Percentiles rank a stretch among this genome's conserved stretches.
Evolutionary conservation across 1,284 basidiomycete genomes (phyloP).

Genomic region (Ustilago bromivora): DNA sequence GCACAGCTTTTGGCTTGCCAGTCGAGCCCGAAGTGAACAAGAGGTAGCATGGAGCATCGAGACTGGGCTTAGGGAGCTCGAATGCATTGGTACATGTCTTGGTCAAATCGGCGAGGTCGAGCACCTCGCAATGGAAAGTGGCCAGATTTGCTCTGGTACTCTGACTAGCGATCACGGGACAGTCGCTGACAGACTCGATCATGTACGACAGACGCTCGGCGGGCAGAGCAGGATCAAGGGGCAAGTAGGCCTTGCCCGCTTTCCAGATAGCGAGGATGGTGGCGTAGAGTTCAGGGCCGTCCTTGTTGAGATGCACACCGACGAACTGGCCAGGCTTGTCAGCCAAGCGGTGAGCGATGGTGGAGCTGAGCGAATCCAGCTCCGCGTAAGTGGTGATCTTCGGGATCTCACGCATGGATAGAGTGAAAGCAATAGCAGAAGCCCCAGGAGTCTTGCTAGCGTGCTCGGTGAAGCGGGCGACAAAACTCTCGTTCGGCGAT

Average conservation of each 20-base stretch:
- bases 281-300: conserved; percentile 54
- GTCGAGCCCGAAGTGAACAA: conserved; percentile 67
- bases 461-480: conserved; percentile 49
- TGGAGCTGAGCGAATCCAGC: conserved; percentile 51
- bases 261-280: conserved; percentile 66
- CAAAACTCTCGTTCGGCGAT: conserved; percentile 35
- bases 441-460: conserved; percentile 34
- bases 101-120: conserved; percentile 31
- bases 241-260: conserved; percentile 62
- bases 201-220: conserved; percentile 62
- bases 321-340: conserved; percentile 24
- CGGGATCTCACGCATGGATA: conserved; percentile 25
- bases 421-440: conserved; percentile 52
- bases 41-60: conserved; percentile 59
- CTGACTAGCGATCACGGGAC: conserved; percentile 31
- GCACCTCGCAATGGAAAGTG: conserved; percentile 28
- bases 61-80: conserved; percentile 11
- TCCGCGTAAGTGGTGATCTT: conserved; percentile 51
- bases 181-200: conserved; percentile 52
- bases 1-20: conserved; percentile 66
- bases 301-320: conserved; percentile 59
- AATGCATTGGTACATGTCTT: background rate
- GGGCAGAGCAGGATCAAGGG: conserved; percentile 64
- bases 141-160: conserved; percentile 19
- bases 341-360: conserved; percentile 45